A percentile compares a stretch with the other conserved stretches of the same genome.
These are phyloP conservation scores for Verticillium nonalfalfae DNA, from an alignment of 2,329 filamentous ascomycete genomes.

Conservation along the genomic window DNA sequence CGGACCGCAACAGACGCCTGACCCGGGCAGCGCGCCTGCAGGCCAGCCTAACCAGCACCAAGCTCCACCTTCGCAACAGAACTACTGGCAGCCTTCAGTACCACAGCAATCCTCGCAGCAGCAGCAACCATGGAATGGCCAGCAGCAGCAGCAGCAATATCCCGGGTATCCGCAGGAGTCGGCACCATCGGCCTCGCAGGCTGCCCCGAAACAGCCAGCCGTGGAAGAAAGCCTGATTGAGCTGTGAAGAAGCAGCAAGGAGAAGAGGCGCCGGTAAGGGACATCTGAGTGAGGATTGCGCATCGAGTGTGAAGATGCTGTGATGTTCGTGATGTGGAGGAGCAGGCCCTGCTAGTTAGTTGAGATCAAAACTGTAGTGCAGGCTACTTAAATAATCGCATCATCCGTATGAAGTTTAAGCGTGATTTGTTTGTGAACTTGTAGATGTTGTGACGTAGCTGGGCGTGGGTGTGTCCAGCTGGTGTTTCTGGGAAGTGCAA, in stretches of 20 bases:
- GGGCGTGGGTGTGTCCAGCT: too few species aligned
- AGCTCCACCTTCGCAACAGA: constrained; percentile 14
- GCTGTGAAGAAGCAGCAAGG: constrained; percentile 37
- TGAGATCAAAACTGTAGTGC: not conserved
- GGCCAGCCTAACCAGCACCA: constrained; percentile 15
- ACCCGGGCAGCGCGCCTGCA: constrained; percentile 24
- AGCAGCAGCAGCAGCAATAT: constrained; percentile 13
- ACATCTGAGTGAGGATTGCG: not conserved
- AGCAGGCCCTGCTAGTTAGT: not conserved
- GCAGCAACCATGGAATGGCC: constrained; percentile 17
- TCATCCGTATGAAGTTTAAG: not conserved
- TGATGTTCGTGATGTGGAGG: not conserved
- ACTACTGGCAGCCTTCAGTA: constrained; percentile 28
- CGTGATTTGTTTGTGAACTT: too few species aligned
- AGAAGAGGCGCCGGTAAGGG: too few species aligned
- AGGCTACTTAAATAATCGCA: not conserved
- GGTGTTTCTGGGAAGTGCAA: too few species aligned
- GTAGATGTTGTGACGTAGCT: too few species aligned
- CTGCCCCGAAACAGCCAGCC: constrained; percentile 49
- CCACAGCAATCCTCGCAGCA: constrained; percentile 18
- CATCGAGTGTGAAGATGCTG: not conserved
- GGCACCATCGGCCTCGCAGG: constrained; percentile 61
- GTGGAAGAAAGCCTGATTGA: constrained; percentile 79
- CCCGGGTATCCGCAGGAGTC: constrained; percentile 50
- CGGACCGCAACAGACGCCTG: constrained; percentile 22